These are phyloP conservation scores for Castanopsis chinensis DNA, from an alignment of 306 rosid genomes.

Conservation along the genomic window DNA sequence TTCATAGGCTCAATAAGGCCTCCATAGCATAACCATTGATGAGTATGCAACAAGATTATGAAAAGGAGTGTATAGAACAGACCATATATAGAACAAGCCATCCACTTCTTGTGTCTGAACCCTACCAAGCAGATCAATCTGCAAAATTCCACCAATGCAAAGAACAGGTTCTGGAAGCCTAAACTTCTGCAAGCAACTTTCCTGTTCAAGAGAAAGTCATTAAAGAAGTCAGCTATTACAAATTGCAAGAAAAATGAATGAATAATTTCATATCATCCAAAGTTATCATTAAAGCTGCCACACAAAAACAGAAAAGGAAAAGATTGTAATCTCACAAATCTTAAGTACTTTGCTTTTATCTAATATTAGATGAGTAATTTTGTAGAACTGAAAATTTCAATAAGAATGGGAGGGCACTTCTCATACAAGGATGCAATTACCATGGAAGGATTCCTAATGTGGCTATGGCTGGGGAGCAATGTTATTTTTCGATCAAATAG, in stretches of 20 bases:
- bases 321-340: not conserved
- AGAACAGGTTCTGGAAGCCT: conserved; percentile 89
- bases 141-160: conserved; percentile 88
- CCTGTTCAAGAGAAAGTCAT: conserved; percentile 46
- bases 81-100: conserved; percentile 84
- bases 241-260: not conserved
- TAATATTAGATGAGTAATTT: not conserved
- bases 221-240: conserved; percentile 4
- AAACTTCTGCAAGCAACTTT: conserved; percentile 60
- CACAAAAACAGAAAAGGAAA: not conserved
- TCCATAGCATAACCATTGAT: too few species aligned
- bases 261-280: not conserved
- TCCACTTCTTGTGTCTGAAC: conserved; percentile 87
- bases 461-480: not conserved
- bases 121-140: conserved; percentile 88
- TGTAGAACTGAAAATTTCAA: not conserved
- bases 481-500: not conserved
- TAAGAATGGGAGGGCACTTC: not conserved
- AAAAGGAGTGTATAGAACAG: conserved; percentile 20
- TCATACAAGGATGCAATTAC: not conserved
- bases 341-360: not conserved
- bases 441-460: not conserved
- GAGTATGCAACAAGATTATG: too few species aligned
- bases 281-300: not conserved
- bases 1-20: conserved; percentile 6